Evolutionary conservation across 2,329 filamentous ascomycete species (phyloP).

Genomic region (Chrysosporium keratinophilum): DNA sequence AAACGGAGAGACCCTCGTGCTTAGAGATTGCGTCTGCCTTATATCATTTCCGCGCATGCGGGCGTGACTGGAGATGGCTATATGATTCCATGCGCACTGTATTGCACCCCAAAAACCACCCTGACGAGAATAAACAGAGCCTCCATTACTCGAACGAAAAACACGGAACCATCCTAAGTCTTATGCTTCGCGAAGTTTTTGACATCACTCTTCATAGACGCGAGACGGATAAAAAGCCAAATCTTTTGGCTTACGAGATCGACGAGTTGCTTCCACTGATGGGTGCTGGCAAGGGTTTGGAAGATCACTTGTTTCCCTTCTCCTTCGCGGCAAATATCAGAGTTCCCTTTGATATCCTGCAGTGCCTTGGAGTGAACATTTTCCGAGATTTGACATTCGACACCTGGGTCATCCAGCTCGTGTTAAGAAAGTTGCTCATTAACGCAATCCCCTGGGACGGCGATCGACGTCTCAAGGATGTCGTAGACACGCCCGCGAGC

Average conservation of each 20-base stretch:
- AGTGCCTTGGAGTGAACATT: conserved; percentile 28
- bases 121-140: neutral
- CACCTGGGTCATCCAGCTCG: conserved; percentile 30
- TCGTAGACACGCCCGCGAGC: conserved; percentile 4
- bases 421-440: conserved; percentile 26
- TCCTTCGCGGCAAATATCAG: conserved; percentile 28
- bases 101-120: conserved; percentile 9
- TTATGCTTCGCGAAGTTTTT: conserved; percentile 28
- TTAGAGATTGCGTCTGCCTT: conserved; percentile 21
- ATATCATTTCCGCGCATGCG: conserved; percentile 26
- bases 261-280: conserved; percentile 27
- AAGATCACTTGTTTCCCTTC: conserved; percentile 24
- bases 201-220: conserved; percentile 29
- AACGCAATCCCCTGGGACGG: conserved; percentile 26
- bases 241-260: conserved; percentile 27
- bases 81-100: conserved; percentile 25
- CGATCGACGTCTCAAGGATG: conserved; percentile 14
- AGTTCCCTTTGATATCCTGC: conserved; percentile 31
- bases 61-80: conserved; percentile 28
- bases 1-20: conserved; percentile 16
- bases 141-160: conserved; percentile 24
- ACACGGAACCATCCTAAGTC: conserved; percentile 27
- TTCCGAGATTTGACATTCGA: conserved; percentile 30
- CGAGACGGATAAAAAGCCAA: conserved; percentile 17
- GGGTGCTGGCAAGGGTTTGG: conserved; percentile 13